Evolutionary conservation across 306 rosid genomes (phyloP), one percentile per base, ranked within the genome.

Genomic region (Prosopis cineraria): DNA sequence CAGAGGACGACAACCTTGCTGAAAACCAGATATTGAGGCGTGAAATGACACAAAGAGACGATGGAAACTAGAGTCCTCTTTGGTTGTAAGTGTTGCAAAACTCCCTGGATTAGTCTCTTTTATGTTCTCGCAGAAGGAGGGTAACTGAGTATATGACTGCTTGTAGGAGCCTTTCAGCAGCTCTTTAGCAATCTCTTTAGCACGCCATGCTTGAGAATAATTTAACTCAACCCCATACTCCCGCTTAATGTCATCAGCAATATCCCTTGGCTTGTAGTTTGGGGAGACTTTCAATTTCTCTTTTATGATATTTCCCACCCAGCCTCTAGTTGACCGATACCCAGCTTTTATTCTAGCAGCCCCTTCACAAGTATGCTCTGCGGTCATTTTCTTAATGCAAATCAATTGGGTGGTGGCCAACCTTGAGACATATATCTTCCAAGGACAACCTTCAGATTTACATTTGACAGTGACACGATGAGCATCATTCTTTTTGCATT

Each of bases 121-220:
- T 81, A 95, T 95, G 88, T 82, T 91, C 80, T 91, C 97, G 67
- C 98, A 95, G 79, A 95, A 93, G 73, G 62, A 83, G 22, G 98
- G 98, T 77, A 95, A 73, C 88, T 87, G 96, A 72, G 89, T 88
- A 82, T 90, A 95, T 52, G 98, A 97, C 80, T 95, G 97, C 78
- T 92, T 95, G 80, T 79, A 95, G 68, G 98, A 95, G 78, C 98
- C 97, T 85, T 91, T 97, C 48, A 92, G 96, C 74, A 91, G 98
- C 84, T 91, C 97, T 82, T 96, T 89, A 2, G 98, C 98, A 77
- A 95, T 89, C 86, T 92, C 98, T 84, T 95, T 95, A 5, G 98
- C 98, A 47, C 97, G 98, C 97, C 97, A 91, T 72, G 98, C 98
- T 91, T 95, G 98, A 67, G 98, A 92, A 83, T 95, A 95, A 68